These are phyloP conservation scores for Rhododendron williamsianum DNA, from an alignment of 148 eudicot species.

Conservation along the genomic window DNA sequence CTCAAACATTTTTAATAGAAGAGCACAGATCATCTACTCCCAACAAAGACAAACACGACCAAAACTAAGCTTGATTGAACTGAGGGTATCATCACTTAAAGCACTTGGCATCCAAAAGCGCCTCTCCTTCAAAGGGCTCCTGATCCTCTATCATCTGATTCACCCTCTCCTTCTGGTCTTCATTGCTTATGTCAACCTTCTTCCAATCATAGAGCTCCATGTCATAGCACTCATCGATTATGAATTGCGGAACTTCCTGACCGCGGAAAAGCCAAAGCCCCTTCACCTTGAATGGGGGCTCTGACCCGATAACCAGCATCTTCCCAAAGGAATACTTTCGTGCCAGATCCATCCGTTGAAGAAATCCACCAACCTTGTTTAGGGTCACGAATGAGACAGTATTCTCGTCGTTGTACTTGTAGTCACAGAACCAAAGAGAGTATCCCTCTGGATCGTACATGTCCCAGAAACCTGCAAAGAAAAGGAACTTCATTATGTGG, in stretches of 20 bases:
- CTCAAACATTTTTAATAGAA: not conserved
- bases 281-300: slow-evolving; percentile 36
- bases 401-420: slow-evolving; percentile 50
- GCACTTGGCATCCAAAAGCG: slow-evolving; percentile 35
- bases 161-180: slow-evolving; percentile 42
- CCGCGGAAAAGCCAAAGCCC: slow-evolving; percentile 47
- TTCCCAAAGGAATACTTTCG: slow-evolving; percentile 46
- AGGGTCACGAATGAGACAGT: slow-evolving; percentile 38
- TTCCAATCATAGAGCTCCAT: slow-evolving; percentile 43
- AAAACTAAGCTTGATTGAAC: not conserved
- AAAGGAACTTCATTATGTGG: not conserved
- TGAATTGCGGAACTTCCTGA: slow-evolving; percentile 35
- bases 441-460: slow-evolving; percentile 74
- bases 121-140: slow-evolving; percentile 38
- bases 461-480: slow-evolving; percentile 68
- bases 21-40: not conserved
- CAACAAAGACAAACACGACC: not conserved
- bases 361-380: slow-evolving; percentile 40
- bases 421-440: slow-evolving; percentile 57
- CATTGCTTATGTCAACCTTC: slow-evolving; percentile 35
- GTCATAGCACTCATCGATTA: slow-evolving; percentile 35
- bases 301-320: slow-evolving; percentile 40
- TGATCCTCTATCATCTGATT: slow-evolving; percentile 43
- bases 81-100: slow-evolving; percentile 24
- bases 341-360: slow-evolving; percentile 40